phyloP scores from a whole-genome alignment of 2,329 filamentous ascomycete genomes.

The Botryotinia globosa region DNA sequence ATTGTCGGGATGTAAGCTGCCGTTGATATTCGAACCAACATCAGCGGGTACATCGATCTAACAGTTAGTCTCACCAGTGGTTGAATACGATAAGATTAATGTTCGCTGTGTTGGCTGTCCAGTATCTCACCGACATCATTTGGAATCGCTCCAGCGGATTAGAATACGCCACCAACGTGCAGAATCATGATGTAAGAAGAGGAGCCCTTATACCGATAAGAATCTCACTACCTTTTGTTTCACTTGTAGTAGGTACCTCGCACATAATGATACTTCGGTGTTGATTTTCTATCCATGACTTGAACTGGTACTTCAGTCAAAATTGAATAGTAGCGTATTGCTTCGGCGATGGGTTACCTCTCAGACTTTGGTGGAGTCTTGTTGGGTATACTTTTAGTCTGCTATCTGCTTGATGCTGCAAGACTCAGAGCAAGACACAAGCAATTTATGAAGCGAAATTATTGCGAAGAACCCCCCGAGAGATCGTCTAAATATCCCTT shows the following conservation, averaged over 20 bases:
- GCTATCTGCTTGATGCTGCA: not conserved
- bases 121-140: not conserved
- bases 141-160: not conserved
- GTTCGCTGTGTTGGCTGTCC: not conserved
- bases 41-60: not conserved
- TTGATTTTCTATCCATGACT: not conserved
- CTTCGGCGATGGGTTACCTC: not conserved
- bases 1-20: not conserved
- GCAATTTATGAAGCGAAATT: slow-evolving; percentile 35
- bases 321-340: not conserved
- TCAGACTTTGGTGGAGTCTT: no score
- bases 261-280: not conserved
- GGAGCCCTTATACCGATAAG: not conserved
- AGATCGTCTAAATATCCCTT: slow-evolving; percentile 52
- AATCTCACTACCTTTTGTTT: not conserved
- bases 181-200: not conserved
- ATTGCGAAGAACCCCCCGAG: slow-evolving; percentile 46
- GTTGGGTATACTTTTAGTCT: not conserved
- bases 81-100: not conserved
- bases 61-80: no score
- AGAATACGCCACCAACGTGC: not conserved
- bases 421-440: not conserved
- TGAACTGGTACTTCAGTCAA: not conserved
- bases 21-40: not conserved
- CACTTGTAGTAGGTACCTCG: not conserved